A percentile compares a stretch with the other conserved stretches of the same genome.
phyloP scores from a whole-genome alignment of 78 protist genomes.

The Carpediemonas membranifera region DNA sequence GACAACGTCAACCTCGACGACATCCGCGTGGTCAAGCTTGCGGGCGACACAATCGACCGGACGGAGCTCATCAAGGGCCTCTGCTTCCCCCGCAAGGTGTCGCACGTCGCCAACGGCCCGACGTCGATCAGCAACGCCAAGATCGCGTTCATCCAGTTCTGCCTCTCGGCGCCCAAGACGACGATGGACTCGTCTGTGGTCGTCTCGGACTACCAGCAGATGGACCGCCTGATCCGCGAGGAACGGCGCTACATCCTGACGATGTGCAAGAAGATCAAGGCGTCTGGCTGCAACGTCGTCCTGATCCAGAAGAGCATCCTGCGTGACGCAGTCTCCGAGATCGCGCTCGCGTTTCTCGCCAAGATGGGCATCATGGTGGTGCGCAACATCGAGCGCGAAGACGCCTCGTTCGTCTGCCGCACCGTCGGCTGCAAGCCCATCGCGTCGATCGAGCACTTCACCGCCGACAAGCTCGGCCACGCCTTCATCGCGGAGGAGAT shows the following conservation, averaged over 20 bases:
- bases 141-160: constrained; percentile 96
- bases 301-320: constrained; percentile 16
- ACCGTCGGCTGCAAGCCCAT: constrained; percentile 85
- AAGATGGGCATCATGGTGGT: constrained; percentile 85
- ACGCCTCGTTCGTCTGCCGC: constrained; percentile 86
- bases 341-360: constrained; percentile 81
- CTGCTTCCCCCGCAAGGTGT: background rate
- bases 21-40: no score
- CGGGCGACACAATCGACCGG: no score
- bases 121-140: no score
- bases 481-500: constrained; percentile 83
- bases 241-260: background rate
- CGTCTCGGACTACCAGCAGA: no score
- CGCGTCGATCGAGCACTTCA: constrained; percentile 71
- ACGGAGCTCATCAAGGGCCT: no score
- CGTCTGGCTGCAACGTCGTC: no score
- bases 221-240: no score
- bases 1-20: constrained; percentile 73
- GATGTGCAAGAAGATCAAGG: background rate
- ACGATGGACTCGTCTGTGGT: no score
- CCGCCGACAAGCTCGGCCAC: constrained; percentile 77
- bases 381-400: constrained; percentile 89
- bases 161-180: constrained; percentile 95
- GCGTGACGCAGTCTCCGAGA: constrained; percentile 50
- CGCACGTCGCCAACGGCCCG: no score